These are phyloP conservation scores for Diaporthe eres DNA, from an alignment of 2,329 filamentous ascomycete species.

Conservation along the genomic window DNA sequence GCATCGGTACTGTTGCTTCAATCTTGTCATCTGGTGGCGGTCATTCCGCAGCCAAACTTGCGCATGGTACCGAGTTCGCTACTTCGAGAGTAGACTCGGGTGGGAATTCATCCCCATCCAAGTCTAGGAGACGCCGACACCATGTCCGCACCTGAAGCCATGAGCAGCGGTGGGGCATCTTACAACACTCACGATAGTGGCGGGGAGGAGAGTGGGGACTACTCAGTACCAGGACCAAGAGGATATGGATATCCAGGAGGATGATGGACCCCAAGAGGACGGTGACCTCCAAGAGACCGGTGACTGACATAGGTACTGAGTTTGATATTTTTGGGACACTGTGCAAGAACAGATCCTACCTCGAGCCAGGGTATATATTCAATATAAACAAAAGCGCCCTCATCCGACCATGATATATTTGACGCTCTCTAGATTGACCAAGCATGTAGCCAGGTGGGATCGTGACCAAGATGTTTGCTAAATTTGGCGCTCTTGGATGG, in stretches of 20 bases:
- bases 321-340: neutral
- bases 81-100: neutral
- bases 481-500: neutral
- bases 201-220: neutral
- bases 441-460: neutral
- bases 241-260: neutral
- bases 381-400: neutral
- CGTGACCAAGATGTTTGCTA: slow-evolving; percentile 1
- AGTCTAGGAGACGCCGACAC: neutral
- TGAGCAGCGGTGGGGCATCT: neutral
- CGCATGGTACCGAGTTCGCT: neutral
- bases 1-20: neutral
- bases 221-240: neutral
- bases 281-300: neutral
- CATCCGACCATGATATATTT: neutral
- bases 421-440: neutral
- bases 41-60: neutral
- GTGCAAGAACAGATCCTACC: neutral
- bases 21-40: neutral
- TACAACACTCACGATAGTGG: neutral
- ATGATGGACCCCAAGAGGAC: neutral
- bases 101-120: neutral
- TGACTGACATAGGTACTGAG: neutral
- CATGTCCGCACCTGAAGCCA: neutral
- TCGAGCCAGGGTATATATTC: neutral